These are phyloP conservation scores for Penicillium canescens DNA, from an alignment of 495 filamentous ascomycete genomes.

Conservation along the genomic window DNA sequence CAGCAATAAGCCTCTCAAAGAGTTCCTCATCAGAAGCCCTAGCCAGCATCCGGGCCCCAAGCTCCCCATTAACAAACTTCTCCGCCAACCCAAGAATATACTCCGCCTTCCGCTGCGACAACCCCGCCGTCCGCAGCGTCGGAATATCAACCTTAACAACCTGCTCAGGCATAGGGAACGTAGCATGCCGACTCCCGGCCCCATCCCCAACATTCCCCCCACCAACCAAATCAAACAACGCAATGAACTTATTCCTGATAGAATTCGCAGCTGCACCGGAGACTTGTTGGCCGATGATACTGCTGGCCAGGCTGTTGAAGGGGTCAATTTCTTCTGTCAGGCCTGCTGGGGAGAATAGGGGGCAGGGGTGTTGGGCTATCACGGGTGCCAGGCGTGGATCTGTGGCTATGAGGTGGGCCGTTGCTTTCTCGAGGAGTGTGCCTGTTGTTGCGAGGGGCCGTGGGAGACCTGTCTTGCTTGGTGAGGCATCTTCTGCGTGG, in stretches of 20 bases:
- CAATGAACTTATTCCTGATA: conserved; percentile 83
- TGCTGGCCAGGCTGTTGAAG: conserved; percentile 75
- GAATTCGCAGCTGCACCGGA: conserved; percentile 86
- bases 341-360: conserved; percentile 77
- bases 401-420: conserved; percentile 72
- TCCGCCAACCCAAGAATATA: conserved; percentile 83
- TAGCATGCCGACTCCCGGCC: conserved; percentile 13
- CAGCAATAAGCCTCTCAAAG: conserved; percentile 75
- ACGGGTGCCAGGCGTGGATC: conserved; percentile 74
- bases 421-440: conserved; percentile 74
- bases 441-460: conserved; percentile 63
- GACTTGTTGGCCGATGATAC: conserved; percentile 96
- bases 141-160: conserved; percentile 61
- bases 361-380: conserved; percentile 73
- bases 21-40: conserved; percentile 83
- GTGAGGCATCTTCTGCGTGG: conserved; percentile 50
- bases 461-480: conserved; percentile 54
- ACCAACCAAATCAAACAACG: conserved; percentile 59
- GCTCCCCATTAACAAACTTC: conserved; percentile 73
- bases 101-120: conserved; percentile 92
- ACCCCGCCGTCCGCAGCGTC: conserved; percentile 75
- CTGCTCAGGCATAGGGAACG: conserved; percentile 76
- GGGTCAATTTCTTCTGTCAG: conserved; percentile 84
- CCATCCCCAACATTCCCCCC: conserved; percentile 13
- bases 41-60: conserved; percentile 72